A percentile compares a stretch with the other conserved stretches of the same genome.
These are phyloP conservation scores for Borealophlyctis nickersoniae DNA, from an alignment of 192 early-diverging fungal genomes.

Conservation along the genomic window DNA sequence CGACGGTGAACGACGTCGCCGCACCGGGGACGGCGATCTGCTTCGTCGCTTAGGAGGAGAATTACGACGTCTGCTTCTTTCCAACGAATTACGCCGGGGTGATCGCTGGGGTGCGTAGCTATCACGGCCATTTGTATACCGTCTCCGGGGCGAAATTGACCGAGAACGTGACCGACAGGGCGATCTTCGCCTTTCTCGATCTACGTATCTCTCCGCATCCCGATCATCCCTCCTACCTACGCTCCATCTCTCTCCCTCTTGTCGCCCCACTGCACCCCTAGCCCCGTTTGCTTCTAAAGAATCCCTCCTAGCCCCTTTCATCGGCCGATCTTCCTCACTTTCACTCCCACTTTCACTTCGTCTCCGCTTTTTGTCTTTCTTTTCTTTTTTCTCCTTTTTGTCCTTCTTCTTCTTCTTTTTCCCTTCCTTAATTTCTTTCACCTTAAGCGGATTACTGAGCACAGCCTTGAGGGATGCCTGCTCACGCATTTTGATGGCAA, in stretches of 20 bases:
- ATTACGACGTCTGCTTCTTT: background rate
- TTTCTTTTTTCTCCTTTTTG: conserved; percentile 47
- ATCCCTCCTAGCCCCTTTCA: background rate
- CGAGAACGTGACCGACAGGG: conserved; percentile 4
- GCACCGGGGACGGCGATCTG: background rate
- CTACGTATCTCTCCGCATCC: background rate
- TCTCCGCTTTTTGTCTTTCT: conserved; percentile 43
- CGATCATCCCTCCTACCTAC: conserved; percentile 4
- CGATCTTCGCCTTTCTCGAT: too few relatives aligned
- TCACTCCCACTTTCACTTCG: conserved; percentile 26
- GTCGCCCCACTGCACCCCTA: conserved; percentile 9
- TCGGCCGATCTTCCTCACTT: conserved; percentile 6
- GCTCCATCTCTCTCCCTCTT: conserved; percentile 10
- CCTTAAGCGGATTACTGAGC: conserved; percentile 66
- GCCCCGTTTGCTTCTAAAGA: too few relatives aligned
- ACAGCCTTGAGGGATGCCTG: conserved; percentile 74
- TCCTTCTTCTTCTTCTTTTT: conserved; percentile 46
- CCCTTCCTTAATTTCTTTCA: conserved; percentile 54
- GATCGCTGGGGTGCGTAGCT: background rate
- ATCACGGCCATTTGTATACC: background rate
- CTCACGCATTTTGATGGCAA: conserved; percentile 84
- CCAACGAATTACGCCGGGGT: background rate
- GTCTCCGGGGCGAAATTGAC: background rate
- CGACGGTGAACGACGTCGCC: background rate
- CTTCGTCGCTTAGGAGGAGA: background rate